Evolutionary conservation across 495 filamentous ascomycete genomes (phyloP).

Genomic region (Aspergillus homomorphus): DNA sequence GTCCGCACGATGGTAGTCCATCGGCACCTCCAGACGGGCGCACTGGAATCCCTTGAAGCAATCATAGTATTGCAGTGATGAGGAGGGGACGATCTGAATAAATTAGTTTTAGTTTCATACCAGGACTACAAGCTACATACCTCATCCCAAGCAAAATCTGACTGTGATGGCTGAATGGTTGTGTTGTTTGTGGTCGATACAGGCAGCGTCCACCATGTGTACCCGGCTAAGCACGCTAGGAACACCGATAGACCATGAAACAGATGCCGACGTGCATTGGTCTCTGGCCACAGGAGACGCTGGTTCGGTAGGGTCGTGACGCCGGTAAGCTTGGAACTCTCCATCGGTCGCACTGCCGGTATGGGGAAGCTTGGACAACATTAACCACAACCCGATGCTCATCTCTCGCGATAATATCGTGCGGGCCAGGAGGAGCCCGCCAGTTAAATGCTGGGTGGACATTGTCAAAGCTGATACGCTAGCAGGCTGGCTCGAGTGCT

Average conservation of each 20-base stretch:
- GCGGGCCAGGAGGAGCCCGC: neutral
- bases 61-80: slow-evolving; percentile 33
- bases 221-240: slow-evolving; percentile 9
- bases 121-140: neutral
- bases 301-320: slow-evolving; percentile 1
- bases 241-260: slow-evolving; percentile 8
- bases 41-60: slow-evolving; percentile 49
- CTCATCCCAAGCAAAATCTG: slow-evolving; percentile 28
- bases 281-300: neutral
- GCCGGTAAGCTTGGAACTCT: slow-evolving; percentile 4
- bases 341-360: slow-evolving; percentile 12
- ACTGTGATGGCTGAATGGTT: neutral
- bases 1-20: slow-evolving; percentile 50
- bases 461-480: neutral
- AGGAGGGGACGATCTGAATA: slow-evolving; percentile 27
- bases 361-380: neutral
- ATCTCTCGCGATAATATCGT: neutral
- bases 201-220: slow-evolving; percentile 17
- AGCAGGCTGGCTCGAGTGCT: neutral
- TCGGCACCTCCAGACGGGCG: slow-evolving; percentile 55
- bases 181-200: neutral
- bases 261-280: slow-evolving; percentile 3
- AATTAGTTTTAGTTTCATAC: neutral
- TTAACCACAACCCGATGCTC: too few species aligned
- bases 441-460: neutral